A percentile compares a stretch with the other conserved stretches of the same genome.
phyloP scores from a whole-genome alignment of 495 filamentous ascomycete genomes.

The Aspergillus funiculosus region DNA sequence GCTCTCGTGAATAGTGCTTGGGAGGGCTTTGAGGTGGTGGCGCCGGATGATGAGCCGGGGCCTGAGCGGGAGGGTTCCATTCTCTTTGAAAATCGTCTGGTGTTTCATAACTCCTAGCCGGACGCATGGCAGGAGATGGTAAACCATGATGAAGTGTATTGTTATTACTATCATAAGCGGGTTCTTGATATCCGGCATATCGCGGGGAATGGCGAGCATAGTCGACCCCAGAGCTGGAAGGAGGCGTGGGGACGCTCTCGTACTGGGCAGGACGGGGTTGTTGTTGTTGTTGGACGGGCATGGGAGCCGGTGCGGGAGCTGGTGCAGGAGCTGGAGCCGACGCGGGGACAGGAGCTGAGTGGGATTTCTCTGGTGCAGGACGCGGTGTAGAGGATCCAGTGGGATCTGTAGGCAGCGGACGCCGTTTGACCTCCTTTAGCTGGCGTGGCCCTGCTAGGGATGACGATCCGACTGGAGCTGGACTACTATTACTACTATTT shows the following conservation, averaged over 20 bases:
- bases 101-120: slow-evolving; percentile 27
- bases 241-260: slow-evolving; percentile 22
- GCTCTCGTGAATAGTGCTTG: slow-evolving; percentile 16
- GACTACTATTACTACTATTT: slow-evolving; percentile 6
- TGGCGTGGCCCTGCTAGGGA: slow-evolving; percentile 54
- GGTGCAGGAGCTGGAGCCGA: too few species aligned
- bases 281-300: slow-evolving; percentile 18
- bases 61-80: slow-evolving; percentile 23
- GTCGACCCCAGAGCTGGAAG: slow-evolving; percentile 16
- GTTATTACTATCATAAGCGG: slow-evolving; percentile 24
- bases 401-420: slow-evolving; percentile 72
- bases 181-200: slow-evolving; percentile 18
- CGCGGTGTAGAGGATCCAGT: slow-evolving; percentile 35
- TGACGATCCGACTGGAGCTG: slow-evolving; percentile 12
- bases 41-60: slow-evolving; percentile 9
- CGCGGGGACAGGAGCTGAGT: too few species aligned
- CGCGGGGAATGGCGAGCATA: slow-evolving; percentile 18
- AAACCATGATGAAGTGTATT: slow-evolving; percentile 18
- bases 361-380: slow-evolving; percentile 25
- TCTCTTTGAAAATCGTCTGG: slow-evolving; percentile 28
- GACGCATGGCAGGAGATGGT: slow-evolving; percentile 16
- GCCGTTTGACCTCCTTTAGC: slow-evolving; percentile 61
- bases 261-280: slow-evolving; percentile 23
- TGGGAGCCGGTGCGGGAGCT: slow-evolving; percentile 15
- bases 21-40: slow-evolving; percentile 2